These are phyloP conservation scores for Pyricularia grisea DNA, from an alignment of 2,329 filamentous ascomycete genomes.

Conservation along the genomic window DNA sequence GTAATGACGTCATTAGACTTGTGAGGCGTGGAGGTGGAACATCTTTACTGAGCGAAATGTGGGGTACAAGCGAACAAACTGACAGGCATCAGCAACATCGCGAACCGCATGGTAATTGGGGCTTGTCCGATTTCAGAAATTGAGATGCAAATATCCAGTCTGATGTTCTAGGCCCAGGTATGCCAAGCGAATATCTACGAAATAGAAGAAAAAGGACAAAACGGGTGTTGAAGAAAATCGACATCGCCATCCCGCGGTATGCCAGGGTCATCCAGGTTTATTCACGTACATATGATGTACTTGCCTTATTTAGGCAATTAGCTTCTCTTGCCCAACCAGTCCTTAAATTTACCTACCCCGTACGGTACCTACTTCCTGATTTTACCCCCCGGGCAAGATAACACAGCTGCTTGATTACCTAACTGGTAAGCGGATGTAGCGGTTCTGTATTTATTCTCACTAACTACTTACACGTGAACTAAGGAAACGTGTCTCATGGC, in stretches of 20 bases:
- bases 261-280: not conserved
- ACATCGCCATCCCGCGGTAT: not conserved
- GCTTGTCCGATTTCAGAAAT: not conserved
- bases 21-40: not conserved
- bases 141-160: not conserved
- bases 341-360: not conserved
- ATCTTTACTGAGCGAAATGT: not conserved
- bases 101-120: not conserved
- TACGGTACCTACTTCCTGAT: too few species aligned
- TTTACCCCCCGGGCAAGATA: too few species aligned
- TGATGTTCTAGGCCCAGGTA: not conserved
- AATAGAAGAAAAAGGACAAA: not conserved
- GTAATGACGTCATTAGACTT: not conserved
- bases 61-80: not conserved
- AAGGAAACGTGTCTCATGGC: not conserved
- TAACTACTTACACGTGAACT: not conserved
- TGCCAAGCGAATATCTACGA: not conserved
- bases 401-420: not conserved
- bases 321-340: not conserved
- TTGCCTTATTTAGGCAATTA: not conserved
- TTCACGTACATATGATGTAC: not conserved
- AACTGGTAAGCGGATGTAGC: not conserved
- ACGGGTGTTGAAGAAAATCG: not conserved
- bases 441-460: not conserved
- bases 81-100: not conserved